Base-by-base conservation (phyloP, 305 asterid genomes). In the Nicotiana rustica region DNA sequence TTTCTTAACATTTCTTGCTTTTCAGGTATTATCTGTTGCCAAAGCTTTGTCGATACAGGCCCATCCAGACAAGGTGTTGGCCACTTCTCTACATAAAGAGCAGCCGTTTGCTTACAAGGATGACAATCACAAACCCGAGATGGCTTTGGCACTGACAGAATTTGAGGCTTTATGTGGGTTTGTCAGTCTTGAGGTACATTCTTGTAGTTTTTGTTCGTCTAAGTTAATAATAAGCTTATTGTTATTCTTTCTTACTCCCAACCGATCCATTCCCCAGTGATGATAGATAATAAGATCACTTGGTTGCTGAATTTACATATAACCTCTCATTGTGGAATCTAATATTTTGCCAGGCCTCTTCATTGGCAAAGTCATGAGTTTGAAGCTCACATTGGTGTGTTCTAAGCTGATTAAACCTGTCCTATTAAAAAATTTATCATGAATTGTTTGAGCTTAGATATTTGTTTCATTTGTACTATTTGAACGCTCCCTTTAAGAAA, bases 91-190 rank as follows among this genome's bases (percentile, higher is more conserved):
- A 84, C 98, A 96, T 83, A 90, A 89, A 87, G 83, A 88, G 68
- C 93, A 88, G 76, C 99, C 98, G 2, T 89, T 60, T 31, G 82
- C 85, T 77, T 96, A 96, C 38, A 96, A 91, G 87, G 98, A 96
- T 81, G 98, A 85, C 62, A 96, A 93, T 91, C 99, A 96, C 93
- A 96, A 96, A 89, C 98, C 98, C 5, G 98, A 93, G 91, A 96
- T 96, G 98, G 98, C 99, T 67, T 88, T 96, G 89, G 98, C 99
- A 0, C 70, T 96, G 52, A 96, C 96, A 0, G 87, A 91, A n/a
- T 96, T 94, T 80, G 98, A 93, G 91, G 96, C 98, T 78, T 81
- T 96, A 78, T 96, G 99, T 57, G 97, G 98, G 0, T 96, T 96
- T 81, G 86, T 95, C 80, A 88, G 87, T 86, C 86, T 89, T 67